Evolutionary conservation across 192 early-diverging fungal genomes (phyloP).

Genomic region (Backusella macrospora): DNA sequence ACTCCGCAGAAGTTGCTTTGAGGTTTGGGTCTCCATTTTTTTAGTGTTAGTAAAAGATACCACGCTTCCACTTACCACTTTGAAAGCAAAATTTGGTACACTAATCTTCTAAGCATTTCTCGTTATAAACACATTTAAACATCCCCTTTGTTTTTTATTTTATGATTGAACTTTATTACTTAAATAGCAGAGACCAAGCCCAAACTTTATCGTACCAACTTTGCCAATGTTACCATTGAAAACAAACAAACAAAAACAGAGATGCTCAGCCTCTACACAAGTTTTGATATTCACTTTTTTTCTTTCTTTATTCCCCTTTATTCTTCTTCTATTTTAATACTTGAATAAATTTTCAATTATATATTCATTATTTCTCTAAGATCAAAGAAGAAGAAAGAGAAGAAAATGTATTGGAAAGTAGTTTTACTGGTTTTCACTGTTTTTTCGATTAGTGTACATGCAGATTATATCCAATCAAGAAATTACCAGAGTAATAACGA

Average conservation of each 20-base stretch:
- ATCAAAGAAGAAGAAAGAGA: neutral
- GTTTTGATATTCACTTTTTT: neutral
- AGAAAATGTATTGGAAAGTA: neutral
- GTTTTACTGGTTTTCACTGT: neutral
- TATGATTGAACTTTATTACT: neutral
- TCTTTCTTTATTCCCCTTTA: neutral
- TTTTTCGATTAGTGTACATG: neutral
- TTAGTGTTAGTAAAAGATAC: constrained; percentile 48
- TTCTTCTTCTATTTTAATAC: neutral
- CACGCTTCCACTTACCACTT: constrained; percentile 59
- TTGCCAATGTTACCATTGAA: neutral
- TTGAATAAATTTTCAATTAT: neutral
- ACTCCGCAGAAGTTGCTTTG: too few species aligned
- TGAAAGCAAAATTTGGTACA: constrained; percentile 27
- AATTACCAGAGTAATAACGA: neutral
- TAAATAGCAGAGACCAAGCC: neutral
- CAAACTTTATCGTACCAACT: neutral
- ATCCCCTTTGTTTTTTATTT: neutral
- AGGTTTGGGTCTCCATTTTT: too few species aligned
- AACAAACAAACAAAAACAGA: constrained; percentile 8
- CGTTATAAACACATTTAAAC: too few species aligned
- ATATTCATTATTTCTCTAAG: neutral
- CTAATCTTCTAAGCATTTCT: constrained; percentile 3
- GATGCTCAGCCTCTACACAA: neutral
- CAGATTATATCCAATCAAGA: neutral